A percentile compares a stretch with the other conserved stretches of the same genome.
Evolutionary conservation across 176 grass and related monocot genomes (phyloP).

Genomic region (Raddia guianensis): DNA sequence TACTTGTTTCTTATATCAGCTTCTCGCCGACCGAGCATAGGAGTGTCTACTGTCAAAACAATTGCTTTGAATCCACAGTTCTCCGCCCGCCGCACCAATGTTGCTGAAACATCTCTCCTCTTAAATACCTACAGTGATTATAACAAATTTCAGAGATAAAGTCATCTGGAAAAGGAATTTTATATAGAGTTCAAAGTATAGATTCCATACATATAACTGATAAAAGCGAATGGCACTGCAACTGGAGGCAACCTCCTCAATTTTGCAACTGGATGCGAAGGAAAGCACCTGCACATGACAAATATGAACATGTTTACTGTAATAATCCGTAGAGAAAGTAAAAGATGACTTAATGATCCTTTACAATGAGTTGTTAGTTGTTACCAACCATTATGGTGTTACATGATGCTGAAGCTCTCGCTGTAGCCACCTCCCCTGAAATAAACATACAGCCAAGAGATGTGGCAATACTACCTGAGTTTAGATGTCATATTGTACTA

Average conservation of each 20-base stretch:
- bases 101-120: slow-evolving; percentile 65
- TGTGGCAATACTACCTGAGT: background rate
- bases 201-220: slow-evolving; percentile 84
- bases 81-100: slow-evolving; percentile 69
- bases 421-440: slow-evolving; percentile 86
- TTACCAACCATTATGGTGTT: slow-evolving; percentile 84
- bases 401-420: slow-evolving; percentile 84
- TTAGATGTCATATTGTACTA: background rate
- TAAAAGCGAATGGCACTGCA: slow-evolving; percentile 76
- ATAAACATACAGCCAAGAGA: slow-evolving; percentile 30
- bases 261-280: slow-evolving; percentile 61
- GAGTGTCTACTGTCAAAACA: slow-evolving; percentile 89
- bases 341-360: background rate
- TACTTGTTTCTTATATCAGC: slow-evolving; percentile 92
- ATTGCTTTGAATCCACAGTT: slow-evolving; percentile 79
- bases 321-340: slow-evolving; percentile 5
- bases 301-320: background rate
- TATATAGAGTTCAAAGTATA: background rate
- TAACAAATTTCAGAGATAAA: slow-evolving; percentile 1
- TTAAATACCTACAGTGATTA: slow-evolving; percentile 63
- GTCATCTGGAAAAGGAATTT: background rate
- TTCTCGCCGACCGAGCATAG: slow-evolving; percentile 74
- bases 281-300: slow-evolving; percentile 66
- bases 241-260: slow-evolving; percentile 86
- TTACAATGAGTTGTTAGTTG: background rate